phyloP scores from a whole-genome alignment of 2,329 filamentous ascomycete genomes.

The Cladosporium colombiae region DNA sequence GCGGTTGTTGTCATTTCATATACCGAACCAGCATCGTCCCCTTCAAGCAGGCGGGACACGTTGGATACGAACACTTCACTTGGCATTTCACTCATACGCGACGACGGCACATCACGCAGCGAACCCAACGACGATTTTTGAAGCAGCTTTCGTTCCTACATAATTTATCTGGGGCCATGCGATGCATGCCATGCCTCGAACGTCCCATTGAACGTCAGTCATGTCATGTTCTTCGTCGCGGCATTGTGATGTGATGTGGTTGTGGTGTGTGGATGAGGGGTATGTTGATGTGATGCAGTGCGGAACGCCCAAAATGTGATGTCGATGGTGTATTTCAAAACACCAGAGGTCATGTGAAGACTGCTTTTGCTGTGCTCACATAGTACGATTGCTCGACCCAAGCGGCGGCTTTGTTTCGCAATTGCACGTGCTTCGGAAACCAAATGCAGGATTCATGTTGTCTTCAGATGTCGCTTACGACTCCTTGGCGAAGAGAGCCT shows the following conservation, averaged over 20 bases:
- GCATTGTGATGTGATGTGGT: conserved; percentile 15
- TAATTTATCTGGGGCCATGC: conserved; percentile 25
- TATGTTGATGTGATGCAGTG: conserved; percentile 21
- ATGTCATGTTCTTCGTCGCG: conserved; percentile 19
- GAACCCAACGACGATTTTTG: neutral
- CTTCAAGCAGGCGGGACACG: neutral
- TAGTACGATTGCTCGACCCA: neutral
- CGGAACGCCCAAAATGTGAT: conserved; percentile 31
- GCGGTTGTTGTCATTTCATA: neutral
- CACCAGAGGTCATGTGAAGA: conserved; percentile 1
- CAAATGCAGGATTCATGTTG: conserved; percentile 3
- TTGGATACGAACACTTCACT: neutral
- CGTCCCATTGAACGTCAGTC: conserved; percentile 14
- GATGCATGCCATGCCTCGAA: conserved; percentile 15
- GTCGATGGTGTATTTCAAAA: conserved; percentile 5
- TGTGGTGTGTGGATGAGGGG: conserved; percentile 10
- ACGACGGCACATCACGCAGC: neutral
- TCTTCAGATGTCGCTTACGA: conserved; percentile 15
- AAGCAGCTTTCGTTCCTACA: conserved; percentile 21
- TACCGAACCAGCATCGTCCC: neutral
- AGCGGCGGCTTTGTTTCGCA: neutral
- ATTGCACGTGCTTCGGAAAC: neutral
- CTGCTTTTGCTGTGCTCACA: neutral
- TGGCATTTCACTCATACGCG: neutral
- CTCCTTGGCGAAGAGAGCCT: conserved; percentile 67